A percentile compares a stretch with the other conserved stretches of the same genome.
These are phyloP conservation scores for Aspergillus ruber DNA, from an alignment of 2,329 filamentous ascomycete species.

Conservation along the genomic window DNA sequence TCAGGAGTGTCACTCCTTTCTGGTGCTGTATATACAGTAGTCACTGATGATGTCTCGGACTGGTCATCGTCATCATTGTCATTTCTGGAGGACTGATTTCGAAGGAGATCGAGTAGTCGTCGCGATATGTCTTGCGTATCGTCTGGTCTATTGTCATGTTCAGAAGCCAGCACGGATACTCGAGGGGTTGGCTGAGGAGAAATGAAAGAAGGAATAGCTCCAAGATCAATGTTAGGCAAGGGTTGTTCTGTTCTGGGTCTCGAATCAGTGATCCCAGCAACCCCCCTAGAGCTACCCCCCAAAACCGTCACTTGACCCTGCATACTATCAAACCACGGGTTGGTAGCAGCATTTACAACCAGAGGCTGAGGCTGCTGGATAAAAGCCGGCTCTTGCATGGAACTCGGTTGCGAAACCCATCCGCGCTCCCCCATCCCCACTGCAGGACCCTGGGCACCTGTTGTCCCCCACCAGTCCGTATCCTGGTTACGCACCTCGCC, in stretches of 20 bases:
- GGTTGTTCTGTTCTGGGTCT: neutral
- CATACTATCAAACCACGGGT: neutral
- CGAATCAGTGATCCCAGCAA: neutral
- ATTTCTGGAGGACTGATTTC: neutral
- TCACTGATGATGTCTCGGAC: conserved; percentile 1
- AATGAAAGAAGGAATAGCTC: too few species aligned
- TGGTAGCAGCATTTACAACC: neutral
- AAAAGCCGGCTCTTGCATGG: neutral
- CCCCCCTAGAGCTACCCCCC: neutral
- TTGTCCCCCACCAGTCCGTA: neutral
- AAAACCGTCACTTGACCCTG: neutral
- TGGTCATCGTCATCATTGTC: neutral
- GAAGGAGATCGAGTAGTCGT: neutral
- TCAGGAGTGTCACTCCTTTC: conserved; percentile 7
- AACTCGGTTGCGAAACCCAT: too few species aligned
- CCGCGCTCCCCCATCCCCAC: too few species aligned
- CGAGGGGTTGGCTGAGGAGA: too few species aligned
- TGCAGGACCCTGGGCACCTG: neutral
- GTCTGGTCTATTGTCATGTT: neutral
- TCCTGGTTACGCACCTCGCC: conserved; percentile 4
- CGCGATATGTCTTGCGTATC: neutral
- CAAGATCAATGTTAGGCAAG: neutral
- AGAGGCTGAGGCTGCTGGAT: neutral
- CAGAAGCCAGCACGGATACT: neutral
- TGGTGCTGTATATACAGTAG: conserved; percentile 19